phyloP scores from a whole-genome alignment of 2,329 filamentous ascomycete species.

The Ilyonectria destructans region DNA sequence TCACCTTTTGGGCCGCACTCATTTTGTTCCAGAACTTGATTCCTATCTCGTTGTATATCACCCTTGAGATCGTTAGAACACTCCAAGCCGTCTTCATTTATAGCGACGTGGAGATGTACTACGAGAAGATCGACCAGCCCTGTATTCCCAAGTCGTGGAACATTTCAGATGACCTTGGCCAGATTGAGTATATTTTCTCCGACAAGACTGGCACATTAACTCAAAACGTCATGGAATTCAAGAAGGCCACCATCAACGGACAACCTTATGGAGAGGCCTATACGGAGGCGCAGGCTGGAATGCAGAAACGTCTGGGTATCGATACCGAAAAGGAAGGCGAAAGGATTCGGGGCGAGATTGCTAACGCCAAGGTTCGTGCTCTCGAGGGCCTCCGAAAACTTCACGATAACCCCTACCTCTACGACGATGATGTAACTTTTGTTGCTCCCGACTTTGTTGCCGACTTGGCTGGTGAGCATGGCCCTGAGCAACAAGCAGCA shows the following conservation, averaged over 20 bases:
- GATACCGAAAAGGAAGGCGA: constrained; percentile 87
- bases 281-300: constrained; percentile 95
- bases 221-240: constrained; percentile 99
- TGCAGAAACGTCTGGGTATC: constrained; percentile 92
- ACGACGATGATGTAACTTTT: constrained; percentile 92
- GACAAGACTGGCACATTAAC: constrained; percentile 98
- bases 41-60: constrained; percentile 97
- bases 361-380: constrained; percentile 81
- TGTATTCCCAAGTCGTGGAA: constrained; percentile 99
- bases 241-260: constrained; percentile 98
- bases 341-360: constrained; percentile 83
- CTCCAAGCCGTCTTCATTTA: constrained; percentile 98
- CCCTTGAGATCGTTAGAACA: constrained; percentile 94
- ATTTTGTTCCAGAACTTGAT: constrained; percentile 99
- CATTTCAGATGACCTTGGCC: constrained; percentile 96
- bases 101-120: constrained; percentile 97
- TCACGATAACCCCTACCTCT: constrained; percentile 91
- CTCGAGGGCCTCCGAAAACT: constrained; percentile 81
- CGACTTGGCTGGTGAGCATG: constrained; percentile 85
- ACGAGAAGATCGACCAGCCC: constrained; percentile 92
- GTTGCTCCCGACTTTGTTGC: constrained; percentile 90
- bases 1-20: constrained; percentile 96
- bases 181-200: constrained; percentile 99
- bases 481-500: constrained; percentile 81
- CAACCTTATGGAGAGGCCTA: constrained; percentile 97